Evolutionary conservation across 805 yeast genomes (phyloP).

Genomic region (Lipomyces kockii): DNA sequence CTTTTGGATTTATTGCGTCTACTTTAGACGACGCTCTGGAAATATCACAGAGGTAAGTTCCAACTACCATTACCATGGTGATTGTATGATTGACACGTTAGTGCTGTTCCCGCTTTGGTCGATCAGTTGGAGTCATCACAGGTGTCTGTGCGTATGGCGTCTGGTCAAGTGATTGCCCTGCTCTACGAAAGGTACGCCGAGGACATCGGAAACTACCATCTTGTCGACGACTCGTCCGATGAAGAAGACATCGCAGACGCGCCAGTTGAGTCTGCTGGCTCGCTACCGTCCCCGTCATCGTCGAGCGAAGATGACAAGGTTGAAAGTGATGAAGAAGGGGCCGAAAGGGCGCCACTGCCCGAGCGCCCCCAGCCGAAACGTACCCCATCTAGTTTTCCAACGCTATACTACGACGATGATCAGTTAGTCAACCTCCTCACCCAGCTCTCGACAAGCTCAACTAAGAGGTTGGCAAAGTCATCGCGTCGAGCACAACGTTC

Average conservation of each 20-base stretch:
- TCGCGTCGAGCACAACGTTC: slow-evolving; percentile 37
- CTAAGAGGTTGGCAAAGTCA: slow-evolving; percentile 37
- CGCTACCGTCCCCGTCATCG: neutral
- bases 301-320: slow-evolving; percentile 11
- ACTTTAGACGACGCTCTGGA: slow-evolving; percentile 24
- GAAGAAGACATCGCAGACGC: slow-evolving; percentile 18
- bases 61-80: neutral
- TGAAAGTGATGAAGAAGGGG: slow-evolving; percentile 11
- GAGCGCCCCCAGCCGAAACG: slow-evolving; percentile 19
- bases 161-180: slow-evolving; percentile 39
- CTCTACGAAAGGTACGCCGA: slow-evolving; percentile 34
- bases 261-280: slow-evolving; percentile 9
- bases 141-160: slow-evolving; percentile 33
- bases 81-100: neutral
- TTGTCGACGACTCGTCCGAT: slow-evolving; percentile 13
- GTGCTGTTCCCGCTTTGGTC: slow-evolving; percentile 33
- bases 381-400: slow-evolving; percentile 15
- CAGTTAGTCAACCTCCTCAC: slow-evolving; percentile 27
- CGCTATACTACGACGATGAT: slow-evolving; percentile 33
- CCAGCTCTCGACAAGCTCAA: slow-evolving; percentile 36
- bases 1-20: slow-evolving; percentile 33
- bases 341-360: neutral
- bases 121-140: slow-evolving; percentile 38
- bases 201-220: slow-evolving; percentile 26
- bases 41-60: slow-evolving; percentile 21